phyloP scores from a whole-genome alignment of 164 flowering plant genomes.

The Tetrastigma voinierianum region DNA sequence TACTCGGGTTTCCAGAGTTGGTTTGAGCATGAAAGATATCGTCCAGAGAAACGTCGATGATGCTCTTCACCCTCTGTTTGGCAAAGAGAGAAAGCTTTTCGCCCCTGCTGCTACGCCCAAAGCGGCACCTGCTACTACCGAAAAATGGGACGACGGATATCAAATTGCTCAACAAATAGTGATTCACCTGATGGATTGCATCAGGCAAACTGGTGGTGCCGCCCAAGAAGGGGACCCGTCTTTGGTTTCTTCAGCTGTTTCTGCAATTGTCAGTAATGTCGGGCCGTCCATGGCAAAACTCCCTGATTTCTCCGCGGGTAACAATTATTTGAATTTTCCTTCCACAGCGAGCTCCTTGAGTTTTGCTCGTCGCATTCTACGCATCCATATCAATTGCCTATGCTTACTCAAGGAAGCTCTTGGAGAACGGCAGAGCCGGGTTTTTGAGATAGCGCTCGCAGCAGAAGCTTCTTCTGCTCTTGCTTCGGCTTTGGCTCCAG shows the following conservation, averaged over 20 bases:
- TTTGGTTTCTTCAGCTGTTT: slow-evolving; percentile 82
- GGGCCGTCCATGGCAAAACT: slow-evolving; percentile 61
- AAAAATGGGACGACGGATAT: slow-evolving; percentile 75
- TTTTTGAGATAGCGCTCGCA: slow-evolving; percentile 93
- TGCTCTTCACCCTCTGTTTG: slow-evolving; percentile 47
- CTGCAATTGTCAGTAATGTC: slow-evolving; percentile 82
- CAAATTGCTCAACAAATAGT: slow-evolving; percentile 74
- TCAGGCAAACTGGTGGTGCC: slow-evolving; percentile 90
- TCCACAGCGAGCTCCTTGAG: slow-evolving; percentile 41
- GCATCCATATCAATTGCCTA: slow-evolving; percentile 68
- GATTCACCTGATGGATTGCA: slow-evolving; percentile 61
- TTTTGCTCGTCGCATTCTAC: slow-evolving; percentile 61
- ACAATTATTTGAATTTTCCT: slow-evolving; percentile 39
- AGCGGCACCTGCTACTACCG: slow-evolving; percentile 40
- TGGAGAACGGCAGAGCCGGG: slow-evolving; percentile 92
- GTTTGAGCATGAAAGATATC: slow-evolving; percentile 74
- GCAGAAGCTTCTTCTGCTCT: slow-evolving; percentile 80
- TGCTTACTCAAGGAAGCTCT: slow-evolving; percentile 89
- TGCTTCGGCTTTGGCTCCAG: slow-evolving; percentile 58
- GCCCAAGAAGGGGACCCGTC: slow-evolving; percentile 95
- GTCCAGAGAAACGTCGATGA: slow-evolving; percentile 81
- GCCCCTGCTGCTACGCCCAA: slow-evolving; percentile 46
- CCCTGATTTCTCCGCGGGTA: slow-evolving; percentile 55
- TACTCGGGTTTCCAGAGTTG: slow-evolving; percentile 67
- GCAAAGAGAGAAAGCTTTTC: slow-evolving; percentile 70